phyloP scores from a whole-genome alignment of 441 rosid genomes.

The Flueggea neowawraea region DNA sequence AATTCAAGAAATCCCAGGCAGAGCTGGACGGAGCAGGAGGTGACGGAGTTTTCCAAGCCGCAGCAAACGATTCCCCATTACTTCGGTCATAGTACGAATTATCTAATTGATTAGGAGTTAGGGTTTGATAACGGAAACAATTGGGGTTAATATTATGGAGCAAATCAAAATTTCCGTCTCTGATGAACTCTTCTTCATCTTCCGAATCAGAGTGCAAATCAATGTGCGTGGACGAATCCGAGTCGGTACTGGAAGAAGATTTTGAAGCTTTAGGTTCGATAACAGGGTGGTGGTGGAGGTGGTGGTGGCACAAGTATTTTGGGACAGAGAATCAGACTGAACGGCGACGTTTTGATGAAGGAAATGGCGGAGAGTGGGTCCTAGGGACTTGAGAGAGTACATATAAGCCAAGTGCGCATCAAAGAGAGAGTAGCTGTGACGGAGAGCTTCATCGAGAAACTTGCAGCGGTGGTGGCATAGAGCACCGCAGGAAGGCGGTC shows the following conservation, averaged over 20 bases:
- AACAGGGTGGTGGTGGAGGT: no score
- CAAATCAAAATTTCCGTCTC: conserved; percentile 26
- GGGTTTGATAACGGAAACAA: conserved; percentile 22
- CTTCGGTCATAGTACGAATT: conserved; percentile 17
- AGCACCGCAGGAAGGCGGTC: conserved; percentile 93
- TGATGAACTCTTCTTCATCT: conserved; percentile 23
- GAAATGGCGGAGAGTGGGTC: conserved; percentile 50
- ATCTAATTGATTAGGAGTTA: conserved; percentile 38
- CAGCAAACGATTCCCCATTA: conserved; percentile 7
- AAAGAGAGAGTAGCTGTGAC: conserved; percentile 56
- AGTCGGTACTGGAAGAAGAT: background rate
- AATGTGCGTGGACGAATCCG: conserved; percentile 47
- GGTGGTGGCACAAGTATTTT: no score
- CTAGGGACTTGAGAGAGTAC: conserved; percentile 48
- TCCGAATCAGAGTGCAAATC: conserved; percentile 48
- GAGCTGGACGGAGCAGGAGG: conserved; percentile 71
- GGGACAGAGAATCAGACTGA: no score
- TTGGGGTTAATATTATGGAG: conserved; percentile 40
- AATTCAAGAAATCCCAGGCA: conserved; percentile 76
- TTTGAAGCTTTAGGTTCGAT: no score
- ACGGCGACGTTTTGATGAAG: conserved; percentile 14
- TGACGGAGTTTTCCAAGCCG: conserved; percentile 64
- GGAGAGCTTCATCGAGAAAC: conserved; percentile 67
- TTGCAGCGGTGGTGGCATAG: conserved; percentile 79
- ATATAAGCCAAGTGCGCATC: conserved; percentile 71